Percentiles rank a stretch among this genome's conserved stretches.
Evolutionary conservation across 805 yeast genomes (phyloP).

Genomic region (Yarrowia divulgata): DNA sequence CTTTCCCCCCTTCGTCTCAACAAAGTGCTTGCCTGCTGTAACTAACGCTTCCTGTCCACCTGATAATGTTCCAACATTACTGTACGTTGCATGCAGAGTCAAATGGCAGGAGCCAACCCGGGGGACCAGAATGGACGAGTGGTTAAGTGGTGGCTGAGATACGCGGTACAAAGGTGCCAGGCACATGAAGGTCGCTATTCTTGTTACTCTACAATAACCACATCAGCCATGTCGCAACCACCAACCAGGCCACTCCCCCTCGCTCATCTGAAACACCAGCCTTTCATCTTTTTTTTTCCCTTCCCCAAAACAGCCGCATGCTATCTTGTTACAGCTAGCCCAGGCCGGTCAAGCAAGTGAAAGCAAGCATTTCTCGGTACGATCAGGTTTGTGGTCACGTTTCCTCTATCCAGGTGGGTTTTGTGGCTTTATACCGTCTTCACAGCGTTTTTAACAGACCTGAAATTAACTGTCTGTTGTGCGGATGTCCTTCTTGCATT

Average conservation of each 20-base stretch:
- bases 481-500: no score
- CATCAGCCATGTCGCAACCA: background rate
- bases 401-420: background rate
- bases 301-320: slow-evolving; percentile 12
- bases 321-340: background rate
- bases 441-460: background rate
- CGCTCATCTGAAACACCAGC: background rate
- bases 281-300: background rate
- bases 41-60: slow-evolving; percentile 35
- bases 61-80: slow-evolving; percentile 31
- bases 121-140: background rate
- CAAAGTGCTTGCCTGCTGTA: slow-evolving; percentile 22
- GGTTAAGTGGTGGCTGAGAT: no score
- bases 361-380: background rate
- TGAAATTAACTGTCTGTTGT: background rate
- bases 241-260: no score
- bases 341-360: background rate
- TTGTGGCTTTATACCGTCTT: background rate
- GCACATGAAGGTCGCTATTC: no score
- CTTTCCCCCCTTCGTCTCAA: background rate
- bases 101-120: slow-evolving; percentile 26
- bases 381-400: background rate
- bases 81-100: slow-evolving; percentile 29
- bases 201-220: background rate
- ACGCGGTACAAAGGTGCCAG: no score